These are phyloP conservation scores for Ophiocordyceps unilateralis DNA, from an alignment of 2,329 filamentous ascomycete genomes.

Conservation along the genomic window DNA sequence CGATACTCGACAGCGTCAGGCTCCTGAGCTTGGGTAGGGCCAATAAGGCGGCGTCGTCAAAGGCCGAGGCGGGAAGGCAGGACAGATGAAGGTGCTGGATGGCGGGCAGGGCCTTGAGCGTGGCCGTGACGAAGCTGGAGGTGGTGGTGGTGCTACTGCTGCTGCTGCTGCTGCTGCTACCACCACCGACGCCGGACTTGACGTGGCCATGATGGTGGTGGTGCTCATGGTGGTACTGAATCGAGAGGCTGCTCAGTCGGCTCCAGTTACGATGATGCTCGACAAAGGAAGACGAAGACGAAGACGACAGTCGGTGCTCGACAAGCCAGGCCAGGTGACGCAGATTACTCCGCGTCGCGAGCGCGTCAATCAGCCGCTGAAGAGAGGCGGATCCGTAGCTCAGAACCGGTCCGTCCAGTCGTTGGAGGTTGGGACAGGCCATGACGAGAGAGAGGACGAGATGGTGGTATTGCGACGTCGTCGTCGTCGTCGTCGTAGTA, in stretches of 20 bases:
- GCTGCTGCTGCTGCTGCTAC: too few relatives aligned
- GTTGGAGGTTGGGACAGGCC: conserved; percentile 48
- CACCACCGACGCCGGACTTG: too few relatives aligned
- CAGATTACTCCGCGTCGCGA: conserved; percentile 37
- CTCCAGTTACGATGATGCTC: conserved; percentile 36
- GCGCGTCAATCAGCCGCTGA: conserved; percentile 37
- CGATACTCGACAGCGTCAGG: conserved; percentile 36
- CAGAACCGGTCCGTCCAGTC: conserved; percentile 34
- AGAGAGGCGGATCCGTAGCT: conserved; percentile 35
- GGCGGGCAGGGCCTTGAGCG: conserved; percentile 31
- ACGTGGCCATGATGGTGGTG: conserved; percentile 25
- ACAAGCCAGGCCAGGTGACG: conserved; percentile 44
- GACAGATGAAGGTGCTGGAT: conserved; percentile 44
- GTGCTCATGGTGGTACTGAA: conserved; percentile 41
- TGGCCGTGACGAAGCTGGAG: conserved; percentile 30
- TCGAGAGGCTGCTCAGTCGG: conserved; percentile 34
- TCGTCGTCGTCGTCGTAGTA: too few relatives aligned
- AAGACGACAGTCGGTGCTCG: conserved; percentile 12
- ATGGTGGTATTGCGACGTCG: conserved; percentile 34
- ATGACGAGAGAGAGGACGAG: conserved; percentile 43
- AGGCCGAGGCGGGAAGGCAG: conserved; percentile 39
- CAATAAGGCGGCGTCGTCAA: conserved; percentile 39
- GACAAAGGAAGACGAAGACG: conserved; percentile 20
- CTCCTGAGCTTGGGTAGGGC: conserved; percentile 35
- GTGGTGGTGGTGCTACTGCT: too few relatives aligned